Base-by-base conservation (phyloP, 2,329 filamentous ascomycete genomes). In the Aspergillus ochraceus region DNA sequence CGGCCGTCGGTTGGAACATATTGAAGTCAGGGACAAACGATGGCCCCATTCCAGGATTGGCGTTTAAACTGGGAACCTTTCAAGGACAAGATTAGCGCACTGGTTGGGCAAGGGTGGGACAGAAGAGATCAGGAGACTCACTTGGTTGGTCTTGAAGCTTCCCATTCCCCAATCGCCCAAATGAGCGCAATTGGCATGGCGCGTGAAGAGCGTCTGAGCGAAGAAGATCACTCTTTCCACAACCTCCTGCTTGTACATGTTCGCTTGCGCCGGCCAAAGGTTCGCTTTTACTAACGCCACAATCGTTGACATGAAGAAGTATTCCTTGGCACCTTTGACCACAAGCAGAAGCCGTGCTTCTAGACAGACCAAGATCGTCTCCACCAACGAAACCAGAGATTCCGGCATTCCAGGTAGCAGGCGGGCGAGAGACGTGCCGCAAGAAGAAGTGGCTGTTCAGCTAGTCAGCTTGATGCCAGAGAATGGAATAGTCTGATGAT, bases 241-340 rank as follows among this genome's bases (percentile, higher is more conserved):
- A 0, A 72, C 73, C 32, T 74, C 68, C 52, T 75, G 72, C 52
- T 75, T 77, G 52, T 71, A 73, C 20, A 71, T 60, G 4, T 63
- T 64, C 17, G 70, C 70, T 54, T 76, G 74, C 0, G 60, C 57
- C 0, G 74, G 73, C 72, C 72, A 75, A 10, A 76, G 55, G 52
- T 68, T 72, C 22, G 70, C 59, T 55, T 76, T 76, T 32, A 73
- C 74, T 4, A 76, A 53, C 6, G 73, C 70, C 8, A 72, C 59
- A 29, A 76, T 70, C 1, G 74, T 76, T 1, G 72, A 76, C 56
- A 76, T 66, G 60, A 76, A 76, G 57, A 75, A 76, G 60, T 76
- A 77, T 45, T 76, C 73, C 49, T 76, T 77, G 2, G 74, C 74
- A 2, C 74, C 74, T 55, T 77, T 77, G 57, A 74, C 66, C 3